A percentile compares a stretch with the other conserved stretches of the same genome.
These are phyloP conservation scores for Candida dajiaensis DNA, from an alignment of 805 yeast genomes.

Conservation along the genomic window DNA sequence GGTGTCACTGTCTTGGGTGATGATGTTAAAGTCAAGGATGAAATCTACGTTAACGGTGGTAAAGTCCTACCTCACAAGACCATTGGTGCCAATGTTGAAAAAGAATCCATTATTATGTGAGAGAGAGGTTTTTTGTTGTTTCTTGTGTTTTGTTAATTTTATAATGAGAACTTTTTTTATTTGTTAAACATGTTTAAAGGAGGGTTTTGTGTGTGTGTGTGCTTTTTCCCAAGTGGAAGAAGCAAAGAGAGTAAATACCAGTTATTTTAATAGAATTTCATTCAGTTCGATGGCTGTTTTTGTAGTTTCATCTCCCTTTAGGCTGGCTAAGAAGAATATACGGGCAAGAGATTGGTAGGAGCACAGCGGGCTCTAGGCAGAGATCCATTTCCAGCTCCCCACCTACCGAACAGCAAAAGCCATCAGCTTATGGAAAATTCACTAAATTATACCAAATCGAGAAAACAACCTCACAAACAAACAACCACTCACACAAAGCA, in stretches of 20 bases:
- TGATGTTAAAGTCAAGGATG: slow-evolving; percentile 97
- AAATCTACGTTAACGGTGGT: slow-evolving; percentile 98
- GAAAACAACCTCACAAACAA: too few relatives aligned
- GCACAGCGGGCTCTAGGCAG: too few relatives aligned
- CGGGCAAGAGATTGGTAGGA: too few relatives aligned
- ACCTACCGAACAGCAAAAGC: too few relatives aligned
- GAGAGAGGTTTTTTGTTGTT: background rate
- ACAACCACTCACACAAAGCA: too few relatives aligned
- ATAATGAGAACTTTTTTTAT: too few relatives aligned
- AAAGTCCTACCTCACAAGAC: slow-evolving; percentile 98
- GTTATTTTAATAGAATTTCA: background rate
- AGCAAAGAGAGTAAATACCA: background rate
- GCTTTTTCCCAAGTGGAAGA: background rate
- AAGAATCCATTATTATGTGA: slow-evolving; percentile 96
- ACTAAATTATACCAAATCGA: too few relatives aligned
- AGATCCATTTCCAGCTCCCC: too few relatives aligned
- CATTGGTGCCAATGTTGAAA: slow-evolving; percentile 92
- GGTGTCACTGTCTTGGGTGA: slow-evolving; percentile 98
- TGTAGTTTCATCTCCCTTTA: too few relatives aligned
- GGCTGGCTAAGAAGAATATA: too few relatives aligned
- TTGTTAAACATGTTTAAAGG: too few relatives aligned
- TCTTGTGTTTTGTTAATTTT: background rate
- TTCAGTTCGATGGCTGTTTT: background rate
- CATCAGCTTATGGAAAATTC: too few relatives aligned
- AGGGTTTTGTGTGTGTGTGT: background rate